phyloP scores from a whole-genome alignment of 2,329 filamentous ascomycete species.

The Fusarium sublunatum region DNA sequence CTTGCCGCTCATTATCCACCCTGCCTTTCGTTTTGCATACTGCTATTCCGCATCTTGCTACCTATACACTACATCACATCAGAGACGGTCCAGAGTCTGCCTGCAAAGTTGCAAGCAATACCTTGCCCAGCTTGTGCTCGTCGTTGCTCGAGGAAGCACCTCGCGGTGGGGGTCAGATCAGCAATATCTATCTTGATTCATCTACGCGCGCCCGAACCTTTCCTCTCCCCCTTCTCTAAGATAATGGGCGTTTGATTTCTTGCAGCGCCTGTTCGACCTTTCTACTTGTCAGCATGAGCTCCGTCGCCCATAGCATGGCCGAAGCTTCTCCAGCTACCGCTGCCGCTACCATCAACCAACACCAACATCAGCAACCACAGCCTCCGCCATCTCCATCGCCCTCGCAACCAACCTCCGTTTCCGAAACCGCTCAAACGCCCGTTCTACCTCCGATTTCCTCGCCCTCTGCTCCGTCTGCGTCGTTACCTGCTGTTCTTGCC shows the following conservation, averaged over 20 bases:
- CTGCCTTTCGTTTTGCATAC: conserved; percentile 8
- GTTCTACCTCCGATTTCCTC: conserved; percentile 44
- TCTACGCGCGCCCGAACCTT: conserved; percentile 6
- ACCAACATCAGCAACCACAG: conserved; percentile 41
- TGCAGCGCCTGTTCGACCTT: conserved; percentile 24
- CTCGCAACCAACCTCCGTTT: conserved; percentile 43
- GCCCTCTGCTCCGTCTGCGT: conserved; percentile 44
- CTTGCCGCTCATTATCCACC: conserved; percentile 10
- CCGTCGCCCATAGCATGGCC: conserved; percentile 52
- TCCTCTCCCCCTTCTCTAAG: conserved; percentile 22
- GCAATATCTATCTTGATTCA: conserved; percentile 10
- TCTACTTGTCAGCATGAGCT: conserved; percentile 51
- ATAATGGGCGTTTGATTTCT: conserved; percentile 45
- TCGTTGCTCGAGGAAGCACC: conserved; percentile 15
- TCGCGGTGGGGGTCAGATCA: conserved; percentile 29
- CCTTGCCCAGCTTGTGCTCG: conserved; percentile 4
- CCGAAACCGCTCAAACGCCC: conserved; percentile 43
- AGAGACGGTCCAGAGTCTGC: conserved; percentile 18
- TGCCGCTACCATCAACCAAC: conserved; percentile 38
- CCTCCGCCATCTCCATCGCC: conserved; percentile 43
- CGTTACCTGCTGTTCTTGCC: conserved; percentile 42
- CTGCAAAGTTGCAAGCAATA: conserved; percentile 25
- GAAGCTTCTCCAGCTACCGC: conserved; percentile 44
- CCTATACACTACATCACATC: conserved; percentile 1
- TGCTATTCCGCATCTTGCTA: conserved; percentile 9